Base-by-base conservation (phyloP, 495 filamentous ascomycete genomes). In the Aspergillus sclerotioniger region DNA sequence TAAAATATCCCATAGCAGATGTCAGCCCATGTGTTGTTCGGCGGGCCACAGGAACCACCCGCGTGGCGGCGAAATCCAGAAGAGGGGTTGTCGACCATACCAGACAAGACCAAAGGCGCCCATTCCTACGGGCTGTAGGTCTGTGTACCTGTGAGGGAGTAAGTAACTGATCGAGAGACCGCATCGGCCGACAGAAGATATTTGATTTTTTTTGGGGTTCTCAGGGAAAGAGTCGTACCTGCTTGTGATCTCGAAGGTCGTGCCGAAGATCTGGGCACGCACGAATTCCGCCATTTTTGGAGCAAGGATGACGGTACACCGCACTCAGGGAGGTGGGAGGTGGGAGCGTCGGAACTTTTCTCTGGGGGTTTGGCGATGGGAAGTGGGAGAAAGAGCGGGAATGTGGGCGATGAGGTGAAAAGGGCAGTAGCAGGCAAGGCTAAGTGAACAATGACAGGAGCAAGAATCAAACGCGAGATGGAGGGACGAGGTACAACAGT, bases 181-280 rank as follows among this genome's bases (percentile, higher is more conserved):
- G 43, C 10, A 12, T 51, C n/a, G 33, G 33, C 12, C 8, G 8
- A 1, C 37, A n/a, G n/a, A 15, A 6, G 25, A 46, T 52, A 37
- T 32, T 16, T 9, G 25, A 46, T 52, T 48, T 32, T 16, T 9
- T 13, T 12, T 6, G 15, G 28, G n/a, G 48, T 33, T 21, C 5
- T 3, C 15, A 39, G 4, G 9, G 5, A 39, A 39, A 39, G 10
- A 13, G 13, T 29, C 78, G 65, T 84, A 96, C 92, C 94, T 88
- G 81, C 93, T 97, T 60, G 94, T 98, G 77, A 98, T 98, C 83
- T 98, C 94, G 68, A 98, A 98, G 61, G 94, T 97, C 51, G 95
- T 98, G 73, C 94, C 95, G 71, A 98, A 98, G 73, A 98, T 98
- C 85, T 96, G 91, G 68, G 94, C 92, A 73, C 94, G 90, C 66